These are phyloP conservation scores for Betula pendula DNA, from an alignment of 306 rosid genomes.

Conservation along the genomic window DNA sequence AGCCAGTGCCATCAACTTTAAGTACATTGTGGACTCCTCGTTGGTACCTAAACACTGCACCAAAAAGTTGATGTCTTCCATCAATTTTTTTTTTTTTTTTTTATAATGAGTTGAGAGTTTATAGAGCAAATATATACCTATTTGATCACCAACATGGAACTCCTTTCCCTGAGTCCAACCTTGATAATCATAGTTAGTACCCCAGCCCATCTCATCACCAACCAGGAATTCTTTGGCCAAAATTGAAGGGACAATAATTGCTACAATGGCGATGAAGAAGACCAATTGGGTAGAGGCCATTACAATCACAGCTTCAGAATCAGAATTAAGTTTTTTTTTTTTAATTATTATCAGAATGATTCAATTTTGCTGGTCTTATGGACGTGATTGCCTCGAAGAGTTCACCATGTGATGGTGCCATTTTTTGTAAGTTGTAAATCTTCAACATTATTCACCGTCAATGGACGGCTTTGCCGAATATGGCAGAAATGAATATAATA, in stretches of 20 bases:
- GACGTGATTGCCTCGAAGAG: too few species aligned
- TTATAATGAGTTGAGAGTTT: too few species aligned
- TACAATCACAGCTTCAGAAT: neutral
- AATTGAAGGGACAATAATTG: conserved; percentile 26
- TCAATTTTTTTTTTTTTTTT: too few species aligned
- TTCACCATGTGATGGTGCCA: too few species aligned
- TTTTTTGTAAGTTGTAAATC: too few species aligned
- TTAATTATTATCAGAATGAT: neutral
- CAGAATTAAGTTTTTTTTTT: neutral
- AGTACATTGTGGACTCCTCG: conserved; percentile 37
- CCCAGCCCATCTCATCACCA: conserved; percentile 50
- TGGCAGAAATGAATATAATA: too few species aligned
- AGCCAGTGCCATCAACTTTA: conserved; percentile 41
- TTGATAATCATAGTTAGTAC: conserved; percentile 34
- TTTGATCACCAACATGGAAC: conserved; percentile 48
- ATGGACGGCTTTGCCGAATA: too few species aligned
- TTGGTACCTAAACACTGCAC: conserved; percentile 44
- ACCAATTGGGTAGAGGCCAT: conserved; percentile 33
- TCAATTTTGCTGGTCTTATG: neutral
- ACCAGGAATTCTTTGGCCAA: conserved; percentile 36
- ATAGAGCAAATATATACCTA: conserved; percentile 30
- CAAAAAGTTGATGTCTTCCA: neutral
- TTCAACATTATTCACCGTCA: too few species aligned
- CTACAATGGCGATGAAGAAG: conserved; percentile 27
- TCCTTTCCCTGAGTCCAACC: conserved; percentile 44